These are phyloP conservation scores for Hypoxylon fragiforme DNA, from an alignment of 495 filamentous ascomycete genomes.

Conservation along the genomic window DNA sequence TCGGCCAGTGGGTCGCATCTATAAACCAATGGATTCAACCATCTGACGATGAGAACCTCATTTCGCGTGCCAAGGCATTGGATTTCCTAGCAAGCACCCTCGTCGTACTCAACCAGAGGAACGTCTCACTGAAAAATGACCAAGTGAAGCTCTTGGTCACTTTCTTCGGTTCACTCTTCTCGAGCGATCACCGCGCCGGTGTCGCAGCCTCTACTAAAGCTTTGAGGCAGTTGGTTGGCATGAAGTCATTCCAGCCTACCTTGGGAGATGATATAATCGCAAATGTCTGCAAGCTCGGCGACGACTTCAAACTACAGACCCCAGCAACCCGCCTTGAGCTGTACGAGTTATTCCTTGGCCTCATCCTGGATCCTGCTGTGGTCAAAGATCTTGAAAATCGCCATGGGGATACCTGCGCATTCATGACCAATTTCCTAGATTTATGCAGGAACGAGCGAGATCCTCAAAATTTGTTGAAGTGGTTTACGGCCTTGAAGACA, in stretches of 20 bases:
- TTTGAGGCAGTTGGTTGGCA: slow-evolving; percentile 45
- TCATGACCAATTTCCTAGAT: slow-evolving; percentile 45
- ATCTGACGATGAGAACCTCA: slow-evolving; percentile 46
- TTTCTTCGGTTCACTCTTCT: slow-evolving; percentile 56
- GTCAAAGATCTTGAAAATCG: slow-evolving; percentile 46
- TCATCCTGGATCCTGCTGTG: slow-evolving; percentile 43
- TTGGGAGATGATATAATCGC: slow-evolving; percentile 47
- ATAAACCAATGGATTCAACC: slow-evolving; percentile 52
- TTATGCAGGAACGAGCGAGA: slow-evolving; percentile 54
- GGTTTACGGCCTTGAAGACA: slow-evolving; percentile 48
- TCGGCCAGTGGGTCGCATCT: slow-evolving; percentile 54
- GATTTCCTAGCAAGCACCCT: slow-evolving; percentile 52
- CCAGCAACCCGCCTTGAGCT: slow-evolving; percentile 50
- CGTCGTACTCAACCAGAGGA: slow-evolving; percentile 41
- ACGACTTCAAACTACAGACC: slow-evolving; percentile 52
- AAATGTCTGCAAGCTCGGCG: slow-evolving; percentile 48
- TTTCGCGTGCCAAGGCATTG: slow-evolving; percentile 48
- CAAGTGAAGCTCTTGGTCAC: slow-evolving; percentile 48
- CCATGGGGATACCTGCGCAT: slow-evolving; percentile 43
- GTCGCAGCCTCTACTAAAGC: slow-evolving; percentile 53
- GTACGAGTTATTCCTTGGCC: slow-evolving; percentile 48
- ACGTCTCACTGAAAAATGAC: slow-evolving; percentile 41
- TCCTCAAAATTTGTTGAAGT: slow-evolving; percentile 51
- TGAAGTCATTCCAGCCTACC: slow-evolving; percentile 50
- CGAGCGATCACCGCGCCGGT: slow-evolving; percentile 54